Conservation (phyloP, 1,284 basidiomycete species). For the Moesziomyces sp. region DNA sequence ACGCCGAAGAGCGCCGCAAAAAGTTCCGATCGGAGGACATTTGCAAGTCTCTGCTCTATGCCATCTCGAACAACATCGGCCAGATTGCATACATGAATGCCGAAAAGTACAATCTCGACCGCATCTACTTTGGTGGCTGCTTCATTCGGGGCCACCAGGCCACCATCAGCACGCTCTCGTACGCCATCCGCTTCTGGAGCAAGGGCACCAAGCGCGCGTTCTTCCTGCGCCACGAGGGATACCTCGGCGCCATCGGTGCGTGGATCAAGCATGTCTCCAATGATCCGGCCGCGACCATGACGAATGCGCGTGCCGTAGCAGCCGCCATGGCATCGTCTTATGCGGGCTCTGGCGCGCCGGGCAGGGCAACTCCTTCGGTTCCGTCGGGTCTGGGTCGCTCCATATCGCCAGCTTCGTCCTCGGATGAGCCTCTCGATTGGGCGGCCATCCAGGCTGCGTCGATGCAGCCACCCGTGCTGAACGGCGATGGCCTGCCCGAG, state of each 20-base stretch:
- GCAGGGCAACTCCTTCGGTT: constrained; percentile 26
- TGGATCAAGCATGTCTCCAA: constrained; percentile 64
- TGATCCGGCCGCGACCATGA: constrained; percentile 22
- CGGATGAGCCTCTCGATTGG: constrained; percentile 32
- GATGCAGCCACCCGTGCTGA: constrained; percentile 21
- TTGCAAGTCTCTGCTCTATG: constrained; percentile 86
- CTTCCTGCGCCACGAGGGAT: constrained; percentile 97
- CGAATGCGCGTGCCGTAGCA: constrained; percentile 20
- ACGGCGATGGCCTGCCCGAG: constrained; percentile 33
- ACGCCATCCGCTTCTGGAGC: constrained; percentile 99
- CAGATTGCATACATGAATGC: constrained; percentile 99
- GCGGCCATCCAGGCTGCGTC: constrained; percentile 28
- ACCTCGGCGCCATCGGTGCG: constrained; percentile 78
- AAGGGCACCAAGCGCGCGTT: constrained; percentile 96
- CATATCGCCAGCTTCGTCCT: constrained; percentile 20
- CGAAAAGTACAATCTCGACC: constrained; percentile 95
- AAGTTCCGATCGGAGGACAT: constrained; percentile 93
- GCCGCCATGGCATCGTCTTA: constrained; percentile 24
- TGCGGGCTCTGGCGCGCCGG: constrained; percentile 9
- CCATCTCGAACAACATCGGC: constrained; percentile 98
- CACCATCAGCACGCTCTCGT: constrained; percentile 95
- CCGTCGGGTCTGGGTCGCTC: constrained; percentile 35
- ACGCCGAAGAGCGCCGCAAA: constrained; percentile 70
- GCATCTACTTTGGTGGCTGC: constrained; percentile 98
- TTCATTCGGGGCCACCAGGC: constrained; percentile 98